Evolutionary conservation across 441 rosid species (phyloP).

Genomic region (Codiaeum variegatum): DNA sequence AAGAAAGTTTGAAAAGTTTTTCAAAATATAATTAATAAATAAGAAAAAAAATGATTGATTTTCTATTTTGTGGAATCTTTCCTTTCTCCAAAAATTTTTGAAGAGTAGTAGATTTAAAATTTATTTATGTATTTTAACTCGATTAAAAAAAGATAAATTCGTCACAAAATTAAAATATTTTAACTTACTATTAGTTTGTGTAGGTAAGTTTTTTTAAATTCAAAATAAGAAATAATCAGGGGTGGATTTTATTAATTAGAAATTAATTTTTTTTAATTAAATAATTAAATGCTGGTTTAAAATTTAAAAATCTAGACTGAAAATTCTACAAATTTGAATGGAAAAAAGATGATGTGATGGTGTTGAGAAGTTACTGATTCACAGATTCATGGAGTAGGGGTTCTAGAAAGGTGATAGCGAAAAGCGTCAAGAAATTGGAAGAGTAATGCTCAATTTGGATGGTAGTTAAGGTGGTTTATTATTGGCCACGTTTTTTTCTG

Average conservation of each 20-base stretch:
- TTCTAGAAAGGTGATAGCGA: constrained; percentile 5
- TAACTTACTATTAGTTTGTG: too few relatives aligned
- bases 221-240: too few relatives aligned
- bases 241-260: too few relatives aligned
- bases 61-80: background rate
- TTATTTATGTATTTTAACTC: too few relatives aligned
- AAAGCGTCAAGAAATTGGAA: constrained; percentile 4
- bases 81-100: background rate
- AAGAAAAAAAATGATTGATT: background rate
- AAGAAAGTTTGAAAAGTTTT: background rate
- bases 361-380: background rate
- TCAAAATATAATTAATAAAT: background rate
- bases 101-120: background rate
- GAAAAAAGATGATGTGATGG: background rate
- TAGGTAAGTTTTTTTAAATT: too few relatives aligned
- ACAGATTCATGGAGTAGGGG: background rate
- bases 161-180: too few relatives aligned
- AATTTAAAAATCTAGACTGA: too few relatives aligned
- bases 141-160: too few relatives aligned
- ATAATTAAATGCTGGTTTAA: too few relatives aligned
- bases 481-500: background rate
- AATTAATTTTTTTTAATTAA: too few relatives aligned
- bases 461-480: background rate
- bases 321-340: background rate
- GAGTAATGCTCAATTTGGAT: too few relatives aligned